Conservation (phyloP, 1,139 yeast species). For the Suhomyces coccinellae region DNA sequence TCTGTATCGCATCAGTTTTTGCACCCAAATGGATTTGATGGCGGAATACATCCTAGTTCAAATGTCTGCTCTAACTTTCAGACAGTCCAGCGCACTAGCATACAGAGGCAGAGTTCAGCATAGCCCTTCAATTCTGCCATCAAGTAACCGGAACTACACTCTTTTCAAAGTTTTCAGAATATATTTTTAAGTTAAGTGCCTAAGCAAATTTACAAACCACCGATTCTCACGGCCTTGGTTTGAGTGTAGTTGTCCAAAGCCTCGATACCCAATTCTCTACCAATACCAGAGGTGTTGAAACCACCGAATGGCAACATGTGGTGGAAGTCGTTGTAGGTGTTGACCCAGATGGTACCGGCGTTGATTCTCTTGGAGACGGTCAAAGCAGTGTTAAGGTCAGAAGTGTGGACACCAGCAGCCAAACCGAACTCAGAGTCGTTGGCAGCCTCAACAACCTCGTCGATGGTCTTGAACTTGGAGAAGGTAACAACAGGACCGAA, state of each 20-base stretch:
- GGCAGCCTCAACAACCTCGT: constrained; percentile 68
- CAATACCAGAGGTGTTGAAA: constrained; percentile 83
- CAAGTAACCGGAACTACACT: too few species aligned
- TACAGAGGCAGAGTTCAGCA: too few species aligned
- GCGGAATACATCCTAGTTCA: too few species aligned
- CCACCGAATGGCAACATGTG: constrained; percentile 85
- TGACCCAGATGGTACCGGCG: constrained; percentile 86
- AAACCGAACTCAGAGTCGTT: constrained; percentile 78
- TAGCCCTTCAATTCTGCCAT: too few species aligned
- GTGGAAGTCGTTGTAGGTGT: constrained; percentile 84
- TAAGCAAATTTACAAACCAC: constrained; percentile 5
- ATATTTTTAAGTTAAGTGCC: not conserved
- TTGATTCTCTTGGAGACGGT: constrained; percentile 65
- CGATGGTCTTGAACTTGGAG: constrained; percentile 68
- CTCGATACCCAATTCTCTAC: constrained; percentile 88
- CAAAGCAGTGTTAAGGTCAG: constrained; percentile 41
- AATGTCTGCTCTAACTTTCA: too few species aligned
- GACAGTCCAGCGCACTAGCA: too few species aligned
- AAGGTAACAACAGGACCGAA: constrained; percentile 84
- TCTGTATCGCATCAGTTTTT: too few species aligned
- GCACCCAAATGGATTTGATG: not conserved
- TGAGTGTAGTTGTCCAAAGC: constrained; percentile 84
- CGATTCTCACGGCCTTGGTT: constrained; percentile 72
- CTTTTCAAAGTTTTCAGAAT: too few species aligned
- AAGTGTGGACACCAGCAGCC: constrained; percentile 84